These are phyloP conservation scores for Cubamyces lactineus DNA, from an alignment of 768 basidiomycete species.

Conservation along the genomic window DNA sequence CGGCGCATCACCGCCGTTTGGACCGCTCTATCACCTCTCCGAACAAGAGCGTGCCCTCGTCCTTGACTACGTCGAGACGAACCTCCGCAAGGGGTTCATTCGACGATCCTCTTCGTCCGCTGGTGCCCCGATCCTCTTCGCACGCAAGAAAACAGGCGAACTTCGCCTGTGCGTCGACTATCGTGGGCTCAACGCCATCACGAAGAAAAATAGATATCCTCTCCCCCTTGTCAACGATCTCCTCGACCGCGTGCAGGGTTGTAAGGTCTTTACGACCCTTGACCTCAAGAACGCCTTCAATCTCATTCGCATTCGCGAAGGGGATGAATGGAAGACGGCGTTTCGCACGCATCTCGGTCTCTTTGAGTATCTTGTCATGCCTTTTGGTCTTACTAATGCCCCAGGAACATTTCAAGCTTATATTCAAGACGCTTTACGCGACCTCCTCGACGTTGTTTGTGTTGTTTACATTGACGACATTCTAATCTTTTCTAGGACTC, in stretches of 20 bases:
- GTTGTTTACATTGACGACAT: constrained; percentile 30
- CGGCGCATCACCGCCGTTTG: constrained; percentile 31
- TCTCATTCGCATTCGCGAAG: constrained; percentile 43
- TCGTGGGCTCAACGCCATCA: constrained; percentile 39
- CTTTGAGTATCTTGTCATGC: constrained; percentile 41
- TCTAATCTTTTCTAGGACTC: constrained; percentile 27
- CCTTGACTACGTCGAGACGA: constrained; percentile 39
- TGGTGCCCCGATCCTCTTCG: constrained; percentile 35
- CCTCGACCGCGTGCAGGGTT: constrained; percentile 32
- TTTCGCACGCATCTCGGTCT: constrained; percentile 42
- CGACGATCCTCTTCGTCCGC: constrained; percentile 33
- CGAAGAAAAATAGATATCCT: constrained; percentile 39
- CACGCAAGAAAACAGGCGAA: constrained; percentile 31
- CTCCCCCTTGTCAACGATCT: constrained; percentile 40
- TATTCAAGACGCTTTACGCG: constrained; percentile 22
- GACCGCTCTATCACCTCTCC: constrained; percentile 42
- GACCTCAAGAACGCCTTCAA: constrained; percentile 47
- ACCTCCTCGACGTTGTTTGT: constrained; percentile 30
- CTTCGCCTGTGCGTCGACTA: constrained; percentile 35
- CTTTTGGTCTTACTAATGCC: constrained; percentile 34
- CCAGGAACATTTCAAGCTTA: constrained; percentile 25
- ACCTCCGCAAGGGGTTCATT: constrained; percentile 40
- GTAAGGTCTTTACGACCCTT: constrained; percentile 39
- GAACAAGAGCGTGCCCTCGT: constrained; percentile 39
- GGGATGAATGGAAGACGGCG: constrained; percentile 44